A percentile compares a stretch with the other conserved stretches of the same genome.
These are phyloP conservation scores for Teunomyces stri DNA, from an alignment of 805 yeast genomes.

Conservation along the genomic window DNA sequence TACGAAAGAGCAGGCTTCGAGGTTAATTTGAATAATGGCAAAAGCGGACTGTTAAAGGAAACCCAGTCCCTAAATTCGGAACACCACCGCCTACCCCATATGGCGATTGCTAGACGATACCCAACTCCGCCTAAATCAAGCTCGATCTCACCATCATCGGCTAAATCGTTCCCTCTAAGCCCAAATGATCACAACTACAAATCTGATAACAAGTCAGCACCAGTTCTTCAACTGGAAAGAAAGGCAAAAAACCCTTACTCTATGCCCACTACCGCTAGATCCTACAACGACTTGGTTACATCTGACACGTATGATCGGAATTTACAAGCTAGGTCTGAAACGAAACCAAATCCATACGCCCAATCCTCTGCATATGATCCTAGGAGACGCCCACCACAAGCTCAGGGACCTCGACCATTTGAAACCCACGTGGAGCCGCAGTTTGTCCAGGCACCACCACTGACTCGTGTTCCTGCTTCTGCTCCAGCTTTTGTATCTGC, in stretches of 20 bases:
- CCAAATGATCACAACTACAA: conserved; percentile 1
- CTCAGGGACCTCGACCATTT: conserved; percentile 2
- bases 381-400: not conserved
- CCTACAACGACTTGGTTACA: not conserved
- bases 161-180: conserved; percentile 8
- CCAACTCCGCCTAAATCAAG: conserved; percentile 12
- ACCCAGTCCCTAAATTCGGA: conserved; percentile 9
- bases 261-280: not conserved
- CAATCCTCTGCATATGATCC: not conserved
- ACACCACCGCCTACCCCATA: not conserved
- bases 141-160: conserved; percentile 10
- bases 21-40: conserved; percentile 15
- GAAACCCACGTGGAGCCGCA: not conserved
- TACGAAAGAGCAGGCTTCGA: conserved; percentile 85
- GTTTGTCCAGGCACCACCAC: not conserved
- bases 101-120: not conserved
- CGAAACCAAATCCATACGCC: not conserved
- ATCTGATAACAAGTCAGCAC: conserved; percentile 7
- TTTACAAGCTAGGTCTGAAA: not conserved
- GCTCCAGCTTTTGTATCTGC: not conserved
- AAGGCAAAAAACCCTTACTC: not conserved
- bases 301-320: not conserved
- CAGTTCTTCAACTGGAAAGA: conserved; percentile 5
- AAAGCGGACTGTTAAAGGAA: conserved; percentile 7
- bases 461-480: not conserved